These are phyloP conservation scores for Vigna nakashimae DNA, from an alignment of 306 rosid species.

Conservation along the genomic window DNA sequence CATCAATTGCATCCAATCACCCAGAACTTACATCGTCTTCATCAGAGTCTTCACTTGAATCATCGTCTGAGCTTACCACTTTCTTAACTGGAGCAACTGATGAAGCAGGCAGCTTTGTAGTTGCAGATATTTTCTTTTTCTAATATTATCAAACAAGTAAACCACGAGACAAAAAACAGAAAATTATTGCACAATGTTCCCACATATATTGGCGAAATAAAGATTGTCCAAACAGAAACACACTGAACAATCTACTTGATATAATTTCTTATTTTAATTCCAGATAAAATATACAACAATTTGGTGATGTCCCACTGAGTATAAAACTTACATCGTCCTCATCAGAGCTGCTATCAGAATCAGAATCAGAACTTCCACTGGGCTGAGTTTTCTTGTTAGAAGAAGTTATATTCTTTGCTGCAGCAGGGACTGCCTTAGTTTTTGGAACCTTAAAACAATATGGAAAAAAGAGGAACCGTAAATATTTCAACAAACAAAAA, in stretches of 20 bases:
- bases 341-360: conserved; percentile 46
- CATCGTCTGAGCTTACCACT: conserved; percentile 47
- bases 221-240: neutral
- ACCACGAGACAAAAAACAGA: neutral
- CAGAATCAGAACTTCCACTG: conserved; percentile 27
- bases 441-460: conserved; percentile 51
- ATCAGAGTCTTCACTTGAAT: conserved; percentile 52
- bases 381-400: conserved; percentile 37
- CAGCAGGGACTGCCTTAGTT: conserved; percentile 43
- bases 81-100: conserved; percentile 35
- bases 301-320: neutral
- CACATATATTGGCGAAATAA: conserved; percentile 8
- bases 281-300: neutral
- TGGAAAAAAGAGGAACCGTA: neutral
- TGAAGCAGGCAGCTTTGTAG: conserved; percentile 29
- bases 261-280: too few species aligned
- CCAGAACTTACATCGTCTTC: conserved; percentile 43
- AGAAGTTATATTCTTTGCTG: conserved; percentile 36
- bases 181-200: conserved; percentile 8
- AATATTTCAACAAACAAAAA: neutral
- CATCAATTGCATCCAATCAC: neutral
- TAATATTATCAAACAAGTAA: neutral
- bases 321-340: conserved; percentile 39
- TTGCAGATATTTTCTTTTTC: conserved; percentile 11
- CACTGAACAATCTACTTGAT: too few species aligned